Evolutionary conservation across 2,329 filamentous ascomycete genomes (phyloP), one percentile per base, ranked within the genome.

Genomic region (Venturia pyrina): DNA sequence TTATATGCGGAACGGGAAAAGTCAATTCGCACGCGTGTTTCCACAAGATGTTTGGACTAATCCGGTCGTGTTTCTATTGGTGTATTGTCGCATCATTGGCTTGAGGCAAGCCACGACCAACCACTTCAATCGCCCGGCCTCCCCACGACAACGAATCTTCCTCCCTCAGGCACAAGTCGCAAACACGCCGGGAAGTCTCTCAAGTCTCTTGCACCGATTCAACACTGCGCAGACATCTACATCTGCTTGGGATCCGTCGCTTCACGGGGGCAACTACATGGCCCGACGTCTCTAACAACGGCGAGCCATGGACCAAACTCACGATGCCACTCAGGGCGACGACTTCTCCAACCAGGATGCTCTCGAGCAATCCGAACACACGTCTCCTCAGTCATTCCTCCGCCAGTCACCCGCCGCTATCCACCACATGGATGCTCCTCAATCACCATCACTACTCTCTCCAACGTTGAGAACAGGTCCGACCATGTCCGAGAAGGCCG

Each of bases 401-500:
- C 32, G 63, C n/a, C 63, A 65, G 41, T 65, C 63, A 21, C 53
- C 53, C 7, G 46, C 44, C 28, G 63, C 34, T 7, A 37, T 48
- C 6, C 48, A 57, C 28, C 24, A 57, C 37, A 37, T 65, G 19
- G 63, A 53, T 0, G 15, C 32, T 28, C 53, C 34, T 32, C 43
- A 65, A 32, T 19, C 63, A 28, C 40, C 53, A 6, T 41, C 63
- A 19, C 43, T 53, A 11, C 62, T 40, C 43, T 40, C 62, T 7
- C 48, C 50, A 5, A 13, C 32, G 10, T 17, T 28, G 37, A 37
- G 59, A 32, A n/a, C 57, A 28, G 24, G 32, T 1, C 64, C 57
- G 53, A 62, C 56, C 24, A 21, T 66, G 40, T 24, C 28, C n/a
- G 59, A 66, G 41, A 62, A 61, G 57, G 41, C 57, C 11, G 64